phyloP scores from a whole-genome alignment of 2,329 filamentous ascomycete genomes.

The Fusarium acutatum region DNA sequence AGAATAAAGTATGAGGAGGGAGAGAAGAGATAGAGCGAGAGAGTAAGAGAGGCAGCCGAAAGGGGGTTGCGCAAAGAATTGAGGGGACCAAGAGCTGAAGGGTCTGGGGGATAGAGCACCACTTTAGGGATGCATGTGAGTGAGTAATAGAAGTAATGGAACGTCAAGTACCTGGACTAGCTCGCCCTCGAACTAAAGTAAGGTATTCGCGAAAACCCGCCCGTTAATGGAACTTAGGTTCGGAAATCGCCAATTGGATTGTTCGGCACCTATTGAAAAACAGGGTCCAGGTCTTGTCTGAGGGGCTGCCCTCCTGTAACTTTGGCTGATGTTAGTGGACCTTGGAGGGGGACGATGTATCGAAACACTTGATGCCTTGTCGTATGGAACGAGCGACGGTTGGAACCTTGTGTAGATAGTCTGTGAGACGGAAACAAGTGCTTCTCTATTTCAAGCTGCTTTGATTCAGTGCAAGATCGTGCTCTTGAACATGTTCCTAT shows the following conservation, averaged over 20 bases:
- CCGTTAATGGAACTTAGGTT: not conserved
- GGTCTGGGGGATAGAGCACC: constrained; percentile 7
- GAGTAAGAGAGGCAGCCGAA: constrained; percentile 15
- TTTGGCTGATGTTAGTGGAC: not conserved
- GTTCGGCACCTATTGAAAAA: not conserved
- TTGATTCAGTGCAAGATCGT: not conserved
- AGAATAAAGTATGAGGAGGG: not conserved
- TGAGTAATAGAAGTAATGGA: no score
- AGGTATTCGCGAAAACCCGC: constrained; percentile 1
- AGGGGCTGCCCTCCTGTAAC: constrained; percentile 12
- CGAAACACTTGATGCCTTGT: not conserved
- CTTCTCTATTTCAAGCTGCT: not conserved
- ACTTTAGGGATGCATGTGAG: not conserved
- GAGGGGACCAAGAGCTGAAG: constrained; percentile 23
- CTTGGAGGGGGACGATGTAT: not conserved
- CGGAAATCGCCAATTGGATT: constrained; percentile 22
- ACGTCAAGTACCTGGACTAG: constrained; percentile 6
- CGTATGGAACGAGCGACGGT: not conserved
- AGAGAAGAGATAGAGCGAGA: not conserved
- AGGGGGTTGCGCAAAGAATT: constrained; percentile 25
- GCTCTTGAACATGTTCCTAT: not conserved
- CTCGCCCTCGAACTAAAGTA: not conserved
- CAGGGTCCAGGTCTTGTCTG: not conserved
- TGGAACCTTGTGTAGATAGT: not conserved
- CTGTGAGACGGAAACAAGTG: not conserved